Evolutionary conservation across 1,284 basidiomycete species (phyloP).

Genomic region (Apiotrichum sp.): DNA sequence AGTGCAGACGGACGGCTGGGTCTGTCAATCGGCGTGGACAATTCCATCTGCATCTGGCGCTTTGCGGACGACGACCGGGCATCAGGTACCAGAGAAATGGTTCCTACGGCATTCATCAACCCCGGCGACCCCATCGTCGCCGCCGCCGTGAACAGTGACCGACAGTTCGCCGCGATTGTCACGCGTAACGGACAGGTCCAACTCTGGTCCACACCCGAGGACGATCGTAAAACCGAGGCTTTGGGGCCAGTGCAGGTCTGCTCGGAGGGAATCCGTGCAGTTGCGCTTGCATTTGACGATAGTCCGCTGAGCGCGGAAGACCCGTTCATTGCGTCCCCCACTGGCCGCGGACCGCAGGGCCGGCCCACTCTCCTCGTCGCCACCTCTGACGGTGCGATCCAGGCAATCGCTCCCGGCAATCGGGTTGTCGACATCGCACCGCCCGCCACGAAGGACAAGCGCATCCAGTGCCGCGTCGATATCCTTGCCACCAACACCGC

Average conservation of each 20-base stretch:
- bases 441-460: neutral
- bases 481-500: slow-evolving; percentile 6
- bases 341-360: neutral
- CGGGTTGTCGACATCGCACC: slow-evolving; percentile 9
- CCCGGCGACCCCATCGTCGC: slow-evolving; percentile 24
- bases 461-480: slow-evolving; percentile 2
- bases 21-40: slow-evolving; percentile 67
- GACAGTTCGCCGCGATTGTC: slow-evolving; percentile 9
- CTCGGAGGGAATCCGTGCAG: slow-evolving; percentile 1
- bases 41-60: slow-evolving; percentile 46
- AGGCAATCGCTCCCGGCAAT: slow-evolving; percentile 3
- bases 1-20: slow-evolving; percentile 61
- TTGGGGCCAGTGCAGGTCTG: neutral
- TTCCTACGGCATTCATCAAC: slow-evolving; percentile 9
- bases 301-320: slow-evolving; percentile 5
- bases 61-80: slow-evolving; percentile 17
- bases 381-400: slow-evolving; percentile 13
- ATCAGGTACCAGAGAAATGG: slow-evolving; percentile 28
- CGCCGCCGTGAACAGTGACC: slow-evolving; percentile 15
- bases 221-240: slow-evolving; percentile 12
- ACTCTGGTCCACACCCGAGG: slow-evolving; percentile 12
- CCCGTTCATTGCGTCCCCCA: slow-evolving; percentile 13
- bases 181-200: slow-evolving; percentile 7
- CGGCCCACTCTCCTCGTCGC: slow-evolving; percentile 13
- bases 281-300: slow-evolving; percentile 11